phyloP scores from a whole-genome alignment of 805 yeast species.

The Saturnispora quitensis region DNA sequence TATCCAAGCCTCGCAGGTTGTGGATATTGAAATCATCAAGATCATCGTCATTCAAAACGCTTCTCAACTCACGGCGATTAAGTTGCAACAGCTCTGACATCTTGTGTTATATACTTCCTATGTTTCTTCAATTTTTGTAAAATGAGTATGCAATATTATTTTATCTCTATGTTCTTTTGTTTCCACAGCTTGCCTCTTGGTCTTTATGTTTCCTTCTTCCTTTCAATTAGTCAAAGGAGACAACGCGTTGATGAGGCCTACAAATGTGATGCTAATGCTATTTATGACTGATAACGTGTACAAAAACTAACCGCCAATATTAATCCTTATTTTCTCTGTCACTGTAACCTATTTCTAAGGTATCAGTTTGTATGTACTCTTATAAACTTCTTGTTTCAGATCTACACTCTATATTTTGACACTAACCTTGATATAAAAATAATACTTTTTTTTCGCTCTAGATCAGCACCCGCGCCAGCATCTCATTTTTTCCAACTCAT shows the following conservation, averaged over 20 bases:
- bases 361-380: not conserved
- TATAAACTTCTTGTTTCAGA: not conserved
- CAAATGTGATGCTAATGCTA: not conserved
- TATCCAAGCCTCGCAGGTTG: slow-evolving; percentile 6
- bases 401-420: not conserved
- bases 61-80: slow-evolving; percentile 2
- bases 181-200: not conserved
- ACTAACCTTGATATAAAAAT: not conserved
- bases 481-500: not conserved
- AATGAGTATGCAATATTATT: not conserved
- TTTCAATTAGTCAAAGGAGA: not conserved
- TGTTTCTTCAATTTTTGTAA: no score
- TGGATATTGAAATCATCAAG: slow-evolving; percentile 15
- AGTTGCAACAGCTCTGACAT: not conserved
- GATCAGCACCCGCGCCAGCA: not conserved
- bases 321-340: not conserved
- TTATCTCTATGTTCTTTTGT: not conserved
- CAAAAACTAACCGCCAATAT: not conserved
- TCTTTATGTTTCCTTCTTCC: not conserved
- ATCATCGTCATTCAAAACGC: slow-evolving; percentile 13
- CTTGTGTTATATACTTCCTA: not conserved
- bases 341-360: not conserved
- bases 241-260: not conserved
- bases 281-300: not conserved
- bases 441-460: not conserved